Evolutionary conservation across 306 rosid genomes (phyloP), one percentile per base, ranked within the genome.

Genomic region (Dalbergia cochinchinensis): DNA sequence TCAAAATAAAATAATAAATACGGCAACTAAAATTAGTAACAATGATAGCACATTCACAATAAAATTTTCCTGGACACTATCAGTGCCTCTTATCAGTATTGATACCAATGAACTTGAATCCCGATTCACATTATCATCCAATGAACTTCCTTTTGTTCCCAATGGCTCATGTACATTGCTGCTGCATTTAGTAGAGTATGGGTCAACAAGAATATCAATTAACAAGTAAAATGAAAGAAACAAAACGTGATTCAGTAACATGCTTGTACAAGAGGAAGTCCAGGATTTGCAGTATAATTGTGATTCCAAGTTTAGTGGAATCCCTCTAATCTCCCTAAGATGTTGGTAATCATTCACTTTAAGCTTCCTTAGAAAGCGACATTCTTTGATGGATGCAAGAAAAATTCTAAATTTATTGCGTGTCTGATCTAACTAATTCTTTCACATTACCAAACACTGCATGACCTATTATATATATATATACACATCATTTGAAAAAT

Each of bases 281-380:
- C 73, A 78, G 0, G 63, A 73, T 19, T 5, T 16, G 13, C 86
- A 78, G n/a, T 12, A 0, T 5, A 0, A 2, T 35, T 66, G 77
- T 1, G 0, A 1, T 11, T 37, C 0, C 4, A 73, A 7, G 10
- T 14, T 31, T 65, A 76, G 64, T 0, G 58, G 79, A 72, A 78
- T 33, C 4, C 39, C 80, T 71, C 41, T 34, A 72, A 78, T 67
- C 58, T 83, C 77, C 14, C 0, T 2, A 20, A 78, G 77, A 41
- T 1, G 2, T 1, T 31, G 0, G 63, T 78, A 74, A 6, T 5
- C 3, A 41, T 13, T 7, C 19, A 83, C 7, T 6, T 1, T 0
- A 26, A 83, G 68, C 0, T 1, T 0, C 19, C 11, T 0, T 19
- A 59, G 14, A 16, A 4, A 4, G 44, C 1, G 19, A 14, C 12